These are phyloP conservation scores for Phytopythium boreale DNA, from an alignment of 352 stramenopile genomes.

Conservation along the genomic window DNA sequence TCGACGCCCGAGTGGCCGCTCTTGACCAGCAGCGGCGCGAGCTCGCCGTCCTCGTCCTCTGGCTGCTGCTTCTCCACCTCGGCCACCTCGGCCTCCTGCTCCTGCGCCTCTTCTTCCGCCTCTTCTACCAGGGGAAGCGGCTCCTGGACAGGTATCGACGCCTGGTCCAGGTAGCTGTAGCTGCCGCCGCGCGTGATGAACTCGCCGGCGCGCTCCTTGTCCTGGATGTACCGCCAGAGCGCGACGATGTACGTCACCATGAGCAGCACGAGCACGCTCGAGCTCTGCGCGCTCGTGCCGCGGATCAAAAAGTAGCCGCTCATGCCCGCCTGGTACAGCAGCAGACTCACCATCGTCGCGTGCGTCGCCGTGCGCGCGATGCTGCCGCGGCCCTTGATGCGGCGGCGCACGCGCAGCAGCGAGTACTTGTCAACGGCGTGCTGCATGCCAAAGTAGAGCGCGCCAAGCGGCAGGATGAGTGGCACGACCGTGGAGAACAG, in stretches of 20 bases:
- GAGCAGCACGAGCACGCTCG: slow-evolving; percentile 65
- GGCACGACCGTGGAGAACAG: slow-evolving; percentile 86
- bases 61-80: slow-evolving; percentile 22
- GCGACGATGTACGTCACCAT: slow-evolving; percentile 82
- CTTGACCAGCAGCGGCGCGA: slow-evolving; percentile 4
- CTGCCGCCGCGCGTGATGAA: slow-evolving; percentile 32
- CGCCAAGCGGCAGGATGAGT: slow-evolving; percentile 75
- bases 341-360: slow-evolving; percentile 72
- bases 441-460: slow-evolving; percentile 85
- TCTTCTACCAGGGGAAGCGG: slow-evolving; percentile 3
- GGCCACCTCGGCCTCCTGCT: background rate
- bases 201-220: slow-evolving; percentile 74
- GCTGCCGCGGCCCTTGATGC: slow-evolving; percentile 80
- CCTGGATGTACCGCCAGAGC: slow-evolving; percentile 80
- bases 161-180: slow-evolving; percentile 37
- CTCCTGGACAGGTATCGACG: slow-evolving; percentile 11
- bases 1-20: slow-evolving; percentile 10
- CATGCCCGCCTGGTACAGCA: slow-evolving; percentile 84
- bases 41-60: slow-evolving; percentile 26
- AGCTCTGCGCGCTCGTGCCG: slow-evolving; percentile 71
- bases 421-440: slow-evolving; percentile 85
- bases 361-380: slow-evolving; percentile 81
- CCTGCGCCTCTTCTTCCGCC: background rate
- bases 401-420: slow-evolving; percentile 71
- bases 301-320: slow-evolving; percentile 81